These are phyloP conservation scores for Proliferodiscus dingleyae DNA, from an alignment of 2,329 filamentous ascomycete genomes.

Conservation along the genomic window DNA sequence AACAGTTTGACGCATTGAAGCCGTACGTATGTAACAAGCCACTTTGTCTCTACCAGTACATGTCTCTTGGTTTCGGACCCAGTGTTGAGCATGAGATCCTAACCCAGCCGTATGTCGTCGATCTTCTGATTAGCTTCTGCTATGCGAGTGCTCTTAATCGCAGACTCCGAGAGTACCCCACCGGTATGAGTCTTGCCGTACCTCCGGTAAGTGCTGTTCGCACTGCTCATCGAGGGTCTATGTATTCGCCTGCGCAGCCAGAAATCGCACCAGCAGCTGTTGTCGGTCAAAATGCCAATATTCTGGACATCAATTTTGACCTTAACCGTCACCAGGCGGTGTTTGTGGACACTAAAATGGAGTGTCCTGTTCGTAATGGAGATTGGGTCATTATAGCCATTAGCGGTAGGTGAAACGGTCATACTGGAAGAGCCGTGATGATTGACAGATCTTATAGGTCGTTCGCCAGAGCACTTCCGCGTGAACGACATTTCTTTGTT, in stretches of 20 bases:
- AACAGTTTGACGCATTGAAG: constrained; percentile 64
- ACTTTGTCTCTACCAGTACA: constrained; percentile 83
- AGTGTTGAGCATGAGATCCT: constrained; percentile 81
- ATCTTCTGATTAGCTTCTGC: constrained; percentile 79
- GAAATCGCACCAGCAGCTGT: neutral
- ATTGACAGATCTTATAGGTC: constrained; percentile 6
- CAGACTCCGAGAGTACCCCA: constrained; percentile 30
- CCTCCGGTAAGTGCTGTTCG: constrained; percentile 14
- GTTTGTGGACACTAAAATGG: constrained; percentile 12
- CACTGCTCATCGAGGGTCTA: neutral
- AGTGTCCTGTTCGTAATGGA: constrained; percentile 22
- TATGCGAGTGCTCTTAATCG: constrained; percentile 42
- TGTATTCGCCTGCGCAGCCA: neutral
- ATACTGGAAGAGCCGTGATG: constrained; percentile 2
- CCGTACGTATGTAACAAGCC: constrained; percentile 72
- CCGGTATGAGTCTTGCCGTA: constrained; percentile 31
- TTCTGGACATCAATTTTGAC: constrained; percentile 21
- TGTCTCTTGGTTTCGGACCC: constrained; percentile 78
- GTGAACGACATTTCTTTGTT: constrained; percentile 25
- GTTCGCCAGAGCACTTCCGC: constrained; percentile 19
- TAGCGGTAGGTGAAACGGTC: constrained; percentile 9
- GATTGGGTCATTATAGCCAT: constrained; percentile 25
- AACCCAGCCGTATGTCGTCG: constrained; percentile 74
- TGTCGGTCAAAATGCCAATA: neutral
- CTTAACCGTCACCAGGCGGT: constrained; percentile 15